phyloP scores from a whole-genome alignment of 495 filamentous ascomycete species.

The Corynascus novoguineensis region DNA sequence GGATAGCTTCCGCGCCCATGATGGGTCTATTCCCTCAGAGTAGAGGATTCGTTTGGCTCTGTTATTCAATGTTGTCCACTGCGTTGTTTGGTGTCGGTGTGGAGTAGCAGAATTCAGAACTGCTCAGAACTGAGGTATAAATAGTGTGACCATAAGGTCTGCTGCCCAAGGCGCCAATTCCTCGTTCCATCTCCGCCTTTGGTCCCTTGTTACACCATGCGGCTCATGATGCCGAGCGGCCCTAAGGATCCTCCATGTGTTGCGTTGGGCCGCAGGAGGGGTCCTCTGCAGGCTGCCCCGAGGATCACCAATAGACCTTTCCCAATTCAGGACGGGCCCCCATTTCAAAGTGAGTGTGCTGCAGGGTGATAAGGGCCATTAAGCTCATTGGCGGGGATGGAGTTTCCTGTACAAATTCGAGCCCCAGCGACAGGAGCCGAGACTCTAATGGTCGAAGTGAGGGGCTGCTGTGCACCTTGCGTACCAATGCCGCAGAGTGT shows the following conservation, averaged over 20 bases:
- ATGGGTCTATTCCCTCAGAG: not conserved
- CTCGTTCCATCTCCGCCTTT: not conserved
- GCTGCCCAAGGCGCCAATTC: not conserved
- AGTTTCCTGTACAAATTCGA: slow-evolving; percentile 27
- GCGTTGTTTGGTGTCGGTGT: not conserved
- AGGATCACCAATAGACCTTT: slow-evolving; percentile 24
- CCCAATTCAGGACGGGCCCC: slow-evolving; percentile 17
- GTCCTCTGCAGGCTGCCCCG: slow-evolving; percentile 22
- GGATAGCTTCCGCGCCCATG: slow-evolving; percentile 20
- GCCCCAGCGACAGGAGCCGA: slow-evolving; percentile 17
- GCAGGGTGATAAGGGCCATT: slow-evolving; percentile 28
- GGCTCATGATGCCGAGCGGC: slow-evolving; percentile 23
- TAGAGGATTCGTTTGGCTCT: no score
- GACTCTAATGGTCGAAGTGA: slow-evolving; percentile 23
- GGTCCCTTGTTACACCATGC: slow-evolving; percentile 18
- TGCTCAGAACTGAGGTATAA: not conserved
- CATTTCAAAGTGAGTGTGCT: slow-evolving; percentile 18
- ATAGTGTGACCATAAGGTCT: not conserved
- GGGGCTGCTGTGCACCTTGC: slow-evolving; percentile 13
- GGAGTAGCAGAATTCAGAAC: not conserved
- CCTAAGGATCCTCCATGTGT: slow-evolving; percentile 21
- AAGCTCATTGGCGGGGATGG: slow-evolving; percentile 22
- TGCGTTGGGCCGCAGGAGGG: slow-evolving; percentile 24
- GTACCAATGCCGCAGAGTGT: slow-evolving; percentile 9
- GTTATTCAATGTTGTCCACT: no score